These are phyloP conservation scores for Sugiyamaella pinicola DNA, from an alignment of 1,139 yeast species.

Conservation along the genomic window DNA sequence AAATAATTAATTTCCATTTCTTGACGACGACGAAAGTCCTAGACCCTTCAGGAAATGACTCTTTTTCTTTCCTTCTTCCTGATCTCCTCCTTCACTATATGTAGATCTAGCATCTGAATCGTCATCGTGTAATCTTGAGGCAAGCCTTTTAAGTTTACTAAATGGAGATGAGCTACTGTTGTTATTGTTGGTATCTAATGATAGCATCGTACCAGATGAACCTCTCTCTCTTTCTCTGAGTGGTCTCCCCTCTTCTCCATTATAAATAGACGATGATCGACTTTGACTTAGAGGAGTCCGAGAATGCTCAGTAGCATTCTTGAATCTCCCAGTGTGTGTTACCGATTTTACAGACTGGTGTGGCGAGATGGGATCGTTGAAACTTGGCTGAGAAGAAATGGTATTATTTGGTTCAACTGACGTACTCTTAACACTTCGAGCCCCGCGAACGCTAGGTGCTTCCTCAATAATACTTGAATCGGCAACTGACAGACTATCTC, in stretches of 20 bases:
- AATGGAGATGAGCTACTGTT: slow-evolving; percentile 19
- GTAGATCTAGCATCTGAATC: slow-evolving; percentile 9
- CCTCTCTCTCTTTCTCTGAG: slow-evolving; percentile 5
- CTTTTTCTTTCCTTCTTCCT: slow-evolving; percentile 9
- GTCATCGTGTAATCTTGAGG: slow-evolving; percentile 16
- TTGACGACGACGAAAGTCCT: slow-evolving; percentile 1
- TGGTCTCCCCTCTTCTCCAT: slow-evolving; percentile 14
- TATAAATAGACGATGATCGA: slow-evolving; percentile 16
- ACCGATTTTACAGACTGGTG: background rate
- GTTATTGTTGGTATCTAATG: background rate
- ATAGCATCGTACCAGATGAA: background rate
- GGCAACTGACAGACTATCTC: slow-evolving; percentile 2
- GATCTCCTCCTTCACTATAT: background rate
- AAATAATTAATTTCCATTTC: background rate
- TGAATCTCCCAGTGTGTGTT: background rate
- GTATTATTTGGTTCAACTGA: background rate
- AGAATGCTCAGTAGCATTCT: background rate
- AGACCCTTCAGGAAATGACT: slow-evolving; percentile 14
- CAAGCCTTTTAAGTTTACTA: slow-evolving; percentile 19
- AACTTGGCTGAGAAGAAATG: background rate
- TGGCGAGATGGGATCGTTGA: background rate
- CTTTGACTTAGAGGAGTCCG: slow-evolving; percentile 18
- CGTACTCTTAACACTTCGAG: background rate
- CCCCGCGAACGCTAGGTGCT: background rate
- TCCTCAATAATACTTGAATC: slow-evolving; percentile 1